Base-by-base conservation (phyloP, 2,329 filamentous ascomycete species). In the Byssoonygena ceratinophila region DNA sequence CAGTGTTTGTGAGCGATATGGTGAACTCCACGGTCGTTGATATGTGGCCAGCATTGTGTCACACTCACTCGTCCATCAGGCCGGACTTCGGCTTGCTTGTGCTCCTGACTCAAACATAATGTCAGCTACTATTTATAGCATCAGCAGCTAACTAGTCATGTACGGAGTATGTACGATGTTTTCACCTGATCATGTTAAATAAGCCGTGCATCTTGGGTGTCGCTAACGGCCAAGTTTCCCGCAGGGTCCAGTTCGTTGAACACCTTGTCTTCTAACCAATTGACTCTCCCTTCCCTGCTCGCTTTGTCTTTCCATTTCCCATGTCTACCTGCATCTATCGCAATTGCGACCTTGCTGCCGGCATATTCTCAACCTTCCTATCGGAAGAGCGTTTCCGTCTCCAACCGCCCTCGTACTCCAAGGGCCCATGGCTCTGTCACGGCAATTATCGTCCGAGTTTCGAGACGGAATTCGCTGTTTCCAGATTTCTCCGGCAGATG, bases 101-200 rank as follows among this genome's bases (percentile, higher is more conserved):
- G 39, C 39, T 41, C 14, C 11, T 34, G 11, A 3, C 3, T 44
- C 12, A 44, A 25, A 23, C 9, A 34, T 34, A 1, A 36, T 46
- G 31, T 1, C n/a, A 16, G 25, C 31, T n/a, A 16, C 31, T 36
- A 36, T 47, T 23, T 23, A 47, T 37, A 47, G 45, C 16, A n/a
- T 5, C 45, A 36, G 14, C 11, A 23, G n/a, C 45, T 20, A 25
- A n/a, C 27, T 29, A 29, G 27, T 29, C 27, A 29, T 23, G 31
- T 47, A 47, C 16, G 31, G 37, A 37, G 45, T 9, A 29, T 23
- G 31, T 47, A 47, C 16, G 31, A 47, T 47, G 45, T 9, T 25
- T 47, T 22, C 31, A 34, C 6, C 32, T 47, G 12, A 29, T 25
- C 29, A 27, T 36, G 6, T 23, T 12, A 9, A 46, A 31, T 34